Percentiles rank a stretch among this genome's conserved stretches.
These are phyloP conservation scores for Camellia sinensis DNA, from an alignment of 148 eudicot genomes.

Conservation along the genomic window DNA sequence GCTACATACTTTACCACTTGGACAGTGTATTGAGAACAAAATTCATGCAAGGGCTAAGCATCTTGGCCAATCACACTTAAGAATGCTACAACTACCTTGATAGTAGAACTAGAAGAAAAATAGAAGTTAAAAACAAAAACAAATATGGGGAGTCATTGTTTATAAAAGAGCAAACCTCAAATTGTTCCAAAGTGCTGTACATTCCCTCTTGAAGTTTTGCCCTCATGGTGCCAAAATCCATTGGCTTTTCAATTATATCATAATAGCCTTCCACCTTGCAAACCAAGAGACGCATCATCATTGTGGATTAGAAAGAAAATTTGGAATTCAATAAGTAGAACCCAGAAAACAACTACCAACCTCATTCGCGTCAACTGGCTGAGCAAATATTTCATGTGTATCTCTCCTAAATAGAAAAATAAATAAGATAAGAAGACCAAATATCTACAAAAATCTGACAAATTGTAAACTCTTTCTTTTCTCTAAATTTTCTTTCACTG, in stretches of 20 bases:
- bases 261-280: slow-evolving; percentile 27
- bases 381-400: slow-evolving; percentile 15
- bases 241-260: slow-evolving; percentile 31
- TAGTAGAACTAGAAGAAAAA: too few relatives aligned
- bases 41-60: background rate
- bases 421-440: background rate
- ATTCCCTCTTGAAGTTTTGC: slow-evolving; percentile 31
- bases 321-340: background rate
- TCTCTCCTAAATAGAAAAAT: slow-evolving; percentile 20
- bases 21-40: background rate
- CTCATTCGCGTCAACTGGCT: slow-evolving; percentile 22
- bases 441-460: background rate
- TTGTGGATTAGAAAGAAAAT: background rate
- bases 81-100: background rate
- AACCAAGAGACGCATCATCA: background rate
- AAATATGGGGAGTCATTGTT: background rate
- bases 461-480: background rate
- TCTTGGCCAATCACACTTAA: background rate
- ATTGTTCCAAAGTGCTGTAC: slow-evolving; percentile 25
- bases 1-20: background rate
- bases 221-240: slow-evolving; percentile 47
- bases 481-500: background rate
- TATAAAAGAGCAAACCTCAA: slow-evolving; percentile 25
- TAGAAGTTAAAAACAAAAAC: too few relatives aligned
- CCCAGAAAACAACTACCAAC: background rate